Conservation (phyloP, 1,284 basidiomycete genomes). For the Phellopilus nigrolimitatus region DNA sequence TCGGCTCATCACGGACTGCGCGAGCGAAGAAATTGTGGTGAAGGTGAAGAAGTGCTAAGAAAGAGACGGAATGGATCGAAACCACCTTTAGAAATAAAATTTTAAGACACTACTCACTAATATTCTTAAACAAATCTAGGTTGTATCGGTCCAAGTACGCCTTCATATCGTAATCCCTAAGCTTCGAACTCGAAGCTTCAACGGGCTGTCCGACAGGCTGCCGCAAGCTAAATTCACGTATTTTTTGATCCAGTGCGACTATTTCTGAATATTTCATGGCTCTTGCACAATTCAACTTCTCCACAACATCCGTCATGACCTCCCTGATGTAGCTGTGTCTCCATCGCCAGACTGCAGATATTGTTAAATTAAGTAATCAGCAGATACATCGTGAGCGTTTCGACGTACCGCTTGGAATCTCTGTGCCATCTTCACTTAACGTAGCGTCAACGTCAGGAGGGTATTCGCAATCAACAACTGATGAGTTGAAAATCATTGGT, state of each 20-base stretch:
- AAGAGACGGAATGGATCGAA: background rate
- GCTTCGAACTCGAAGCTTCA: background rate
- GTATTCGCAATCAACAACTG: constrained; percentile 7
- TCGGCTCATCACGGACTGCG: constrained; percentile 11
- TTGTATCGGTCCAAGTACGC: background rate
- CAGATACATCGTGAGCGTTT: no score
- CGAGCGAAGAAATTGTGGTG: constrained; percentile 17
- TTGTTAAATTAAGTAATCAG: no score
- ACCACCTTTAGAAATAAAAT: background rate
- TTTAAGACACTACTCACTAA: background rate
- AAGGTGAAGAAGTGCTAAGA: background rate
- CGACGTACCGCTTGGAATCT: constrained; percentile 1
- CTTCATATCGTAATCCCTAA: background rate
- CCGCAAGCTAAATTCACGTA: constrained; percentile 6
- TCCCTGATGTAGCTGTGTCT: constrained; percentile 14
- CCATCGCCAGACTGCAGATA: constrained; percentile 19
- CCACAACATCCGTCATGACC: constrained; percentile 8
- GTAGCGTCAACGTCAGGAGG: constrained; percentile 4
- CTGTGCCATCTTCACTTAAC: background rate
- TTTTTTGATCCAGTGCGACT: constrained; percentile 9
- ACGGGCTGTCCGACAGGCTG: background rate
- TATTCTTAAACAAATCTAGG: background rate
- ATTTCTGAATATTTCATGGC: constrained; percentile 14
- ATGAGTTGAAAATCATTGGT: background rate
- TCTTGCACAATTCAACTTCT: constrained; percentile 5